phyloP scores from a whole-genome alignment of 2,329 filamentous ascomycete species.

The Apiospora aurea region DNA sequence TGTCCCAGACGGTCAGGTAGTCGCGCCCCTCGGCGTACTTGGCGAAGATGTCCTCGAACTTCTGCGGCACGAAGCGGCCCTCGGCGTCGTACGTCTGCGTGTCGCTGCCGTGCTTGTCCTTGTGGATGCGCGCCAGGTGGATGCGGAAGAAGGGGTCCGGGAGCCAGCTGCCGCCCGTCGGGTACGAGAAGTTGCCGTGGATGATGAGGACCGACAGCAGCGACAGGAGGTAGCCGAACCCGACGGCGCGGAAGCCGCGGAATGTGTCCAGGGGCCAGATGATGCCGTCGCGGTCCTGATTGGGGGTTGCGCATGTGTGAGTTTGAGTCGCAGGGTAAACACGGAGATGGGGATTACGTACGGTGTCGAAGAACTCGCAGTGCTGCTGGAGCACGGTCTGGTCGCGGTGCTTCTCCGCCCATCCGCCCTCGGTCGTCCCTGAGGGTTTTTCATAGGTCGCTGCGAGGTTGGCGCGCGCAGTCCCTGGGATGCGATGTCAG shows the following conservation, averaged over 20 bases:
- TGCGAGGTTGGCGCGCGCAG: conserved; percentile 29
- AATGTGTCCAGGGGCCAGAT: conserved; percentile 61
- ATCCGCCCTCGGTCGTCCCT: conserved; percentile 44
- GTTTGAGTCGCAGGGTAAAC: background rate
- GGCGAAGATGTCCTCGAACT: conserved; percentile 58
- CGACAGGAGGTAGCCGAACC: conserved; percentile 52
- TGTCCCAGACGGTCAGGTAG: conserved; percentile 46
- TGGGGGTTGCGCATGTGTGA: background rate
- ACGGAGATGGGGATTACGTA: conserved; percentile 19
- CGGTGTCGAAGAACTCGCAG: conserved; percentile 56
- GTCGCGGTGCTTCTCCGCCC: conserved; percentile 40
- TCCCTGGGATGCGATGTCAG: conserved; percentile 31
- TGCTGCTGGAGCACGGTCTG: conserved; percentile 59
- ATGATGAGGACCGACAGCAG: conserved; percentile 54
- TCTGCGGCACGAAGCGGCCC: conserved; percentile 56
- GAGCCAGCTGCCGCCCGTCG: conserved; percentile 49
- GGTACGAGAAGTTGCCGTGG: conserved; percentile 57
- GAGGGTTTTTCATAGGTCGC: conserved; percentile 43
- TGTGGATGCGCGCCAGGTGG: conserved; percentile 37
- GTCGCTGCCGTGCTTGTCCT: conserved; percentile 53
- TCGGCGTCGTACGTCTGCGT: conserved; percentile 55
- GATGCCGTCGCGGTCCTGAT: conserved; percentile 55
- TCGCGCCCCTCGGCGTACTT: conserved; percentile 53
- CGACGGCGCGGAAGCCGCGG: conserved; percentile 51
- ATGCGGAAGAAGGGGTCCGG: conserved; percentile 51